A percentile compares a stretch with the other conserved stretches of the same genome.
Conservation (phyloP, 1,139 yeast species). For the Geotrichum histeridarum region DNA sequence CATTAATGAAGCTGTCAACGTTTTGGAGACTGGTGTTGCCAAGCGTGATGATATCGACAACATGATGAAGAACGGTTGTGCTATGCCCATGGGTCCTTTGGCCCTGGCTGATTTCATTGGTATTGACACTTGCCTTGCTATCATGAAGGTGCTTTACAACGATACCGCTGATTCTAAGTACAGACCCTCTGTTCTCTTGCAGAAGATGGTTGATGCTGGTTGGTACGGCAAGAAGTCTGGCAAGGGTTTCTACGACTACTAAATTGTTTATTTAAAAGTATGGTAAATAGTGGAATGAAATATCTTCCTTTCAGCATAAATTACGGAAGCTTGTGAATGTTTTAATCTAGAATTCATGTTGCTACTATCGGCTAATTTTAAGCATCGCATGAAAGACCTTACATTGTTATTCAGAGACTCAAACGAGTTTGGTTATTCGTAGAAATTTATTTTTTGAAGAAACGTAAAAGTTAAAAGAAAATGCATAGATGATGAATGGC, state of each 20-base stretch:
- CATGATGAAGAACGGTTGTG: conserved; percentile 45
- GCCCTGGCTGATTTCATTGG: conserved; percentile 45
- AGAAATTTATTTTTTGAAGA: no score
- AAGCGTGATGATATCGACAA: conserved; percentile 41
- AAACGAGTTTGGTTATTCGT: no score
- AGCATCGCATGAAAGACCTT: no score
- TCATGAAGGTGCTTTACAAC: conserved; percentile 41
- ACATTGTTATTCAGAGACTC: no score
- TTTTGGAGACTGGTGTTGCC: conserved; percentile 44
- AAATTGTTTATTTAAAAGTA: not conserved
- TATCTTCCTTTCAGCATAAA: not conserved
- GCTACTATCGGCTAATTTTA: no score
- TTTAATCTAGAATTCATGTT: no score
- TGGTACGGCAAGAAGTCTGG: conserved; percentile 43
- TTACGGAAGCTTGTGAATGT: no score
- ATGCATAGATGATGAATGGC: no score
- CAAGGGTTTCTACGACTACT: conserved; percentile 42
- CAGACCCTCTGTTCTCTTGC: conserved; percentile 40
- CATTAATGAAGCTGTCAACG: conserved; percentile 43
- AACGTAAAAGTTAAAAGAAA: no score
- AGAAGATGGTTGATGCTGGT: conserved; percentile 43
- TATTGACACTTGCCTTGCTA: conserved; percentile 43
- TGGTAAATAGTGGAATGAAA: not conserved
- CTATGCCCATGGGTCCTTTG: conserved; percentile 47
- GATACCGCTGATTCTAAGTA: conserved; percentile 44